Evolutionary conservation across 1,139 yeast species (phyloP).

Genomic region (Yamadazyma sp.): DNA sequence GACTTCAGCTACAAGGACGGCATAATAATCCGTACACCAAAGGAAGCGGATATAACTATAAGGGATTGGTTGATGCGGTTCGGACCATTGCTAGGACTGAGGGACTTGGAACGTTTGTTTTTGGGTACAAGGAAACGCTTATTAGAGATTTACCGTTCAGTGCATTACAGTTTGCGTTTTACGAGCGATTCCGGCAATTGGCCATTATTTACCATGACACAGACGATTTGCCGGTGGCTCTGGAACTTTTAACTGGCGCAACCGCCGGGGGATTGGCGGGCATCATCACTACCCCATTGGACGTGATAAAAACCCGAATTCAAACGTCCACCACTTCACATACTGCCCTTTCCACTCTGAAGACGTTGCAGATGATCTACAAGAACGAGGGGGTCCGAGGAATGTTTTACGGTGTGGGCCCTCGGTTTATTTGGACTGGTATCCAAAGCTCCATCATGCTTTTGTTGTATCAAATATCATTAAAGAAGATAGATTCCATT

Average conservation of each 20-base stretch:
- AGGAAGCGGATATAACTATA: conserved; percentile 82
- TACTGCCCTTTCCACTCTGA: conserved; percentile 49
- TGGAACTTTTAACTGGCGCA: conserved; percentile 86
- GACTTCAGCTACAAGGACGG: conserved; percentile 88
- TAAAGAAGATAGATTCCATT: conserved; percentile 37
- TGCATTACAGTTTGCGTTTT: conserved; percentile 93
- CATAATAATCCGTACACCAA: conserved; percentile 74
- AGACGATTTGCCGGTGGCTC: conserved; percentile 52
- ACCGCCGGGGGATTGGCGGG: conserved; percentile 98
- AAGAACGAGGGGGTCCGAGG: conserved; percentile 76
- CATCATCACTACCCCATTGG: conserved; percentile 75
- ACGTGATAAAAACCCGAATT: conserved; percentile 89
- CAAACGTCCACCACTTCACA: conserved; percentile 56
- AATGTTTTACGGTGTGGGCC: conserved; percentile 92
- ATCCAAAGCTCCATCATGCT: conserved; percentile 94
- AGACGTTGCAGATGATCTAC: conserved; percentile 68
- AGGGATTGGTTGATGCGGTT: conserved; percentile 68
- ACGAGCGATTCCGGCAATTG: conserved; percentile 74
- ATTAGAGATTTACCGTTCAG: conserved; percentile 92
- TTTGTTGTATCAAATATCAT: conserved; percentile 69
- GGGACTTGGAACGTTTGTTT: conserved; percentile 74
- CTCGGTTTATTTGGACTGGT: conserved; percentile 95
- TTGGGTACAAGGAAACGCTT: conserved; percentile 91
- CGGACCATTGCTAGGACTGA: conserved; percentile 62
- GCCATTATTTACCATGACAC: conserved; percentile 50